Percentiles rank a stretch among this genome's conserved stretches.
Evolutionary conservation across 139 green algal genomes (phyloP).

Genomic region (Pleodorina starrii): DNA sequence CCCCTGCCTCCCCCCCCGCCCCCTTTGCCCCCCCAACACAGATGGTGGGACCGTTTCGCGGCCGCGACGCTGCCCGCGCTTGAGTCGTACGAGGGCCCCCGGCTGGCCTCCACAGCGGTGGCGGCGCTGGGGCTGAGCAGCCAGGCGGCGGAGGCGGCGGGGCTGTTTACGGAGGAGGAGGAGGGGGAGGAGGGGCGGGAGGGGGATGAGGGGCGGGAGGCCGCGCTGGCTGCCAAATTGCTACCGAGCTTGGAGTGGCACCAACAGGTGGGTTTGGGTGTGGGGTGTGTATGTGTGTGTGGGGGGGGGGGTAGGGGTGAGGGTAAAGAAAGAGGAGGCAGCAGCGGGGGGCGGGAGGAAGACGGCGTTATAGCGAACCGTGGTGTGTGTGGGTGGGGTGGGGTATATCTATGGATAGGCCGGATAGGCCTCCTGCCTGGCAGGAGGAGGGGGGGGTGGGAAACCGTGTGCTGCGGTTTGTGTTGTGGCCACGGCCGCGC

Average conservation of each 20-base stretch:
- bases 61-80: background rate
- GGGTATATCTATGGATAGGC: too few relatives aligned
- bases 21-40: too few relatives aligned
- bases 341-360: background rate
- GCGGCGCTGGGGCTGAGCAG: slow-evolving; percentile 23
- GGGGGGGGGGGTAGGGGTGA: background rate
- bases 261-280: background rate
- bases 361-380: background rate
- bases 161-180: too few relatives aligned
- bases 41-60: slow-evolving; percentile 39
- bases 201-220: background rate
- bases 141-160: background rate
- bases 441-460: too few relatives aligned
- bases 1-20: background rate
- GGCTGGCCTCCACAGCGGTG: background rate
- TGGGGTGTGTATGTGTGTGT: background rate
- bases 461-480: too few relatives aligned
- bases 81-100: background rate
- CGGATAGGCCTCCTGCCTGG: too few relatives aligned
- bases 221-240: background rate
- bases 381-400: too few relatives aligned
- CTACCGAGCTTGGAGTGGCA: slow-evolving; percentile 18
- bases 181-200: background rate
- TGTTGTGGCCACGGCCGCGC: too few relatives aligned
- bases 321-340: background rate